Evolutionary conservation across 176 grass and related monocot species (phyloP), one percentile per base, ranked within the genome.

Genomic region (Oryza glaberrima): DNA sequence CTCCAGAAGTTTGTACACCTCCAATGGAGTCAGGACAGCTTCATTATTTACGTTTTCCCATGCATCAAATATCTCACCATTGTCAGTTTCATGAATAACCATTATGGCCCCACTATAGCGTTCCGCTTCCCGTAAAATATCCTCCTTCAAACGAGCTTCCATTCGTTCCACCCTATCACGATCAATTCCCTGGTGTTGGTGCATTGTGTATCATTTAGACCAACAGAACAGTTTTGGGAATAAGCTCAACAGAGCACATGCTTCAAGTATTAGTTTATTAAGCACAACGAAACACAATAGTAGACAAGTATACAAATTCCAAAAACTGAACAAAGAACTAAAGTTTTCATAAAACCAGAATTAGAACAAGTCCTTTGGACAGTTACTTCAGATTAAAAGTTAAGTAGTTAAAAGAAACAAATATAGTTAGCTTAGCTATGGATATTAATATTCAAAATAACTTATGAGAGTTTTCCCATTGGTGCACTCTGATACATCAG

Each of bases 61-160:
- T 54, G 91, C 88, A 87, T 96, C 93, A 68, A 90, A 95, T 76
- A 98, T 98, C 87, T 98, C 87, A 73, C 93, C 91, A 72, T 86
- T 83, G 65, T 91, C 90, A 38, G 93, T 92, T 86, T 98, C 96
- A 81, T 94, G 96, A 83, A 96, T 92, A 80, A 98, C 93, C 96
- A 98, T 98, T 85, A 98, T 94, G 22, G 91, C 77, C 23, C 96
- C 93, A 82, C 77, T 84, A 84, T 88, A 98, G 10, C 81, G 77
- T 72, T 92, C 91, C 36, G 88, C 96, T 76, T 98, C 96, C 25
- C 89, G 85, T 84, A 98, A 81, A 85, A 98, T 98, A 44, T 98
- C 96, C 80, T 95, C 96, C 83, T 98, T 98, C 64, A 98, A 82
- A 46, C 96, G 89, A 84, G 96, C 96, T 86, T 98, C 96, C 96